Base-by-base conservation (phyloP, 768 basidiomycete genomes). In the Lentinus brumalis region DNA sequence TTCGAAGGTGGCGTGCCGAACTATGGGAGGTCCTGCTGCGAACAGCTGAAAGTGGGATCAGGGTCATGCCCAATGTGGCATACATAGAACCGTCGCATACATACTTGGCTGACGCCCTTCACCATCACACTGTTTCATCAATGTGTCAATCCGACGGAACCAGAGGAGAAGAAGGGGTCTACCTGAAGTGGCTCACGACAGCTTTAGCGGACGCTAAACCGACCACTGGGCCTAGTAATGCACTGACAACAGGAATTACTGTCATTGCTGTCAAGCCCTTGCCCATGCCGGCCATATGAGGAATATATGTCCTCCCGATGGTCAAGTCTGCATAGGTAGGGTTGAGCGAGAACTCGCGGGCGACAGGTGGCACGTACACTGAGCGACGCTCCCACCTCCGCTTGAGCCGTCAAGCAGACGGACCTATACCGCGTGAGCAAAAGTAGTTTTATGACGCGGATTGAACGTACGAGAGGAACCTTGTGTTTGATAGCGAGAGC, bases 391-490 rank as follows among this genome's bases (percentile, higher is more conserved):
- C 2, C 64, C 64, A 3, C 64, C 64, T 49, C 64, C 64, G 21
- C 64, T 65, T n/a, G 64, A 65, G 11, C 64, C 64, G 31, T 65
- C 64, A 7, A 65, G 54, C 15, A 65, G 39, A 29, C 64, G 64
- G 14, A 65, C 56, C 64, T 65, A 15, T 2, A 26, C 1, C 7
- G 6, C 3, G 14, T 31, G 15, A 26, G 4, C 29, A 5, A 53
- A n/a, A 14, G 14, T 35, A 30, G 4, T 16, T 12, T n/a, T 8
- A 29, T 11, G 15, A 11, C 9, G 21, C 1, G 14, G 12, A n/a
- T 2, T 12, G 11, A 18, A 52, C 58, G 12, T 30, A 60, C 63
- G 7, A 57, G 21, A 1, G 61, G 61, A 1, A 63, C 61, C 45
- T 18, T 45, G 47, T 64, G 63, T 15, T 59, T 58, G 10, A 32